Percentiles rank a stretch among this genome's conserved stretches.
Conservation (phyloP, 208 protist genomes). For the Trypanosoma melophagium region DNA sequence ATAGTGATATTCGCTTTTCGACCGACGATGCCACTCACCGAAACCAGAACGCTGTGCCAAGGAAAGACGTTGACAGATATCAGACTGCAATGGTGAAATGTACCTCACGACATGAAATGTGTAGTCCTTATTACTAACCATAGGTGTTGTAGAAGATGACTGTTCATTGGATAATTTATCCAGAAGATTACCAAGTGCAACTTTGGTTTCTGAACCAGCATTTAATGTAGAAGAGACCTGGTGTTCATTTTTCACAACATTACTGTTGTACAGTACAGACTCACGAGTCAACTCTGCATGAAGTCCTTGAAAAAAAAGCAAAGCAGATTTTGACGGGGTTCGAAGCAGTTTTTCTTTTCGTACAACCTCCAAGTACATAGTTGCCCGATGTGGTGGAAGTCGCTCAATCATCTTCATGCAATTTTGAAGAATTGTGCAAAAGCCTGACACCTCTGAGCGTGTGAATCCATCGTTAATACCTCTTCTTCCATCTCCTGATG, state of each 20-base stretch:
- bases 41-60: constrained; percentile 59
- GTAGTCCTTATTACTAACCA: constrained; percentile 15
- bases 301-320: constrained; percentile 54
- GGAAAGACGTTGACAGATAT: constrained; percentile 36
- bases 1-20: constrained; percentile 43
- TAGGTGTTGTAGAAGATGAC: constrained; percentile 21
- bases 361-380: constrained; percentile 55
- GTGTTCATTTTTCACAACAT: constrained; percentile 15
- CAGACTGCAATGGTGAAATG: constrained; percentile 25
- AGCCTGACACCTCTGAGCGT: constrained; percentile 37
- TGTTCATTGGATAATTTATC: constrained; percentile 41
- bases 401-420: constrained; percentile 60
- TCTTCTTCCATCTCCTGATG: not conserved
- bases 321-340: constrained; percentile 36
- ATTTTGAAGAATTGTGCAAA: constrained; percentile 50
- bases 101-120: constrained; percentile 17
- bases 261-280: constrained; percentile 9
- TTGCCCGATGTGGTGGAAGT: constrained; percentile 41
- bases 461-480: constrained; percentile 15
- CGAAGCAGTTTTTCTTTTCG: constrained; percentile 36
- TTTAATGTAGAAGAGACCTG: not conserved
- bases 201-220: constrained; percentile 24
- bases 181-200: constrained; percentile 50
- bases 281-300: constrained; percentile 29
- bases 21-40: constrained; percentile 44